Evolutionary conservation across 1,284 basidiomycete genomes (phyloP), one percentile per base, ranked within the genome.

Genomic region (Clitocybe nebularis): DNA sequence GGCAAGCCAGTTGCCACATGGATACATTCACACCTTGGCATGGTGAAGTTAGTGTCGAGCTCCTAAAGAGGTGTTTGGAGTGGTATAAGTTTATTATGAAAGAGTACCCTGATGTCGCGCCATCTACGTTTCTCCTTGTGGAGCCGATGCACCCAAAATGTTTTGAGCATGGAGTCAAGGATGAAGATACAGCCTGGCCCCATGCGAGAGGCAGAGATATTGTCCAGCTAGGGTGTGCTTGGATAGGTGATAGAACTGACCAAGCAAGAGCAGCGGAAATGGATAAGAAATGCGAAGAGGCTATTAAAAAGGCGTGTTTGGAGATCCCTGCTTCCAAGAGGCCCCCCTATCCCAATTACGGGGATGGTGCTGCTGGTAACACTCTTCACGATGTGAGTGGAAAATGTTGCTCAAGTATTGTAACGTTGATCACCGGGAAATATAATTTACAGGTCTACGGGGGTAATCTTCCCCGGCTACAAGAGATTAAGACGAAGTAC

Each of bases 361-460:
- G 22, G 9, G 30, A 41, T 24, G 39, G 21, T 13, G 29, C 29
- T 6, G 14, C 2, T 5, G 29, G 29, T 0, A 32, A 33, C 13
- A 33, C 21, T 21, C 14, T 41, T 5, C 16, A 29, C 4, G 14
- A 33, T n/a, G 30, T 34, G 22, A 25, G 30, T n/a, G n/a, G n/a
- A n/a, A n/a, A n/a, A n/a, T n/a, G n/a, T n/a, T n/a, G n/a, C n/a
- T n/a, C n/a, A n/a, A n/a, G n/a, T n/a, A n/a, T n/a, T n/a, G n/a
- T n/a, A n/a, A n/a, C n/a, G n/a, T n/a, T n/a, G n/a, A n/a, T n/a
- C n/a, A n/a, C n/a, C n/a, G n/a, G n/a, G n/a, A n/a, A n/a, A n/a
- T n/a, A n/a, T n/a, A n/a, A n/a, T n/a, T n/a, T n/a, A 29, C 19
- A 33, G 30, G 29, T 19, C 8, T 41, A 41, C 7, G 29, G 39